phyloP scores from a whole-genome alignment of 257 asterid species.

The Solanum stenotomum region DNA sequence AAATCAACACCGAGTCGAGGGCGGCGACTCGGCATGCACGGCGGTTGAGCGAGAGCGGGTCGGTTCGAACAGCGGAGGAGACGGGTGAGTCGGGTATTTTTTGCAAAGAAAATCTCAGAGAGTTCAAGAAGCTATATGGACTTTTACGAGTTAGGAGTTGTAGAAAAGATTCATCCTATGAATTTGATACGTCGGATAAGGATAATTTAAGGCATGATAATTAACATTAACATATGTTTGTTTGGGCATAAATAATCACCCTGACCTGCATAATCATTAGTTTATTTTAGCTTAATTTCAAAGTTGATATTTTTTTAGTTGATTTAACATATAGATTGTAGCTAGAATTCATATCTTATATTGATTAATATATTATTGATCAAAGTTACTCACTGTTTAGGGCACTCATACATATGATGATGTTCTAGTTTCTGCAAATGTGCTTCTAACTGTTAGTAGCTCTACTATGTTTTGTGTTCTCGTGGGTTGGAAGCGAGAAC shows the following conservation, averaged over 20 bases:
- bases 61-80: slow-evolving; percentile 35
- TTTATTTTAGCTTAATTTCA: not conserved
- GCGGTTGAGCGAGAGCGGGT: slow-evolving; percentile 33
- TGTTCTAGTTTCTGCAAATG: not conserved
- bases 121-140: slow-evolving; percentile 63
- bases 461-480: not conserved
- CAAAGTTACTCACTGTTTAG: not conserved
- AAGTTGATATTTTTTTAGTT: not conserved
- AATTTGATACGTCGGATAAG: slow-evolving; percentile 37
- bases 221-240: not conserved
- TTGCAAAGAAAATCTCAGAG: slow-evolving; percentile 44
- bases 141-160: slow-evolving; percentile 52
- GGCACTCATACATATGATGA: not conserved
- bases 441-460: not conserved
- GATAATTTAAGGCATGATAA: slow-evolving; percentile 20
- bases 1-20: slow-evolving; percentile 27
- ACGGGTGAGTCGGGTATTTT: slow-evolving; percentile 29
- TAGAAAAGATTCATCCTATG: slow-evolving; percentile 36
- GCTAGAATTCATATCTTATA: not conserved
- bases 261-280: not conserved
- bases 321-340: not conserved
- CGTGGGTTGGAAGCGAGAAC: too few relatives aligned
- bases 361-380: not conserved
- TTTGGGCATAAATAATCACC: not conserved
- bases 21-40: slow-evolving; percentile 31